A percentile compares a stretch with the other conserved stretches of the same genome.
Evolutionary conservation across 805 yeast genomes (phyloP).

Genomic region (Priceomyces haplophilus): DNA sequence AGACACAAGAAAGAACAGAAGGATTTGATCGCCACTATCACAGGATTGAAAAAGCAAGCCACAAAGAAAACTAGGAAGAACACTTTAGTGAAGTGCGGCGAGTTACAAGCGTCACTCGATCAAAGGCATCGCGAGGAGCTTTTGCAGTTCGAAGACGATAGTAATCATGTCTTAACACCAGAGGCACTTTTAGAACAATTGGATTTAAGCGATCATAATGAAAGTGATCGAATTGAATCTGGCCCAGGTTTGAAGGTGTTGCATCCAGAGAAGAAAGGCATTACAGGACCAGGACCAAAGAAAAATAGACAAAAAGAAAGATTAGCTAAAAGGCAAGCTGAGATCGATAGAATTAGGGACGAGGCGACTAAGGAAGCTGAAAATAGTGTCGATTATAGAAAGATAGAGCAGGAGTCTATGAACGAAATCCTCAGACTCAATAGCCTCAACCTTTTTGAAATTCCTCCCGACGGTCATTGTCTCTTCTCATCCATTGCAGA

Average conservation of each 20-base stretch:
- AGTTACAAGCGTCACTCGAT: conserved; percentile 55
- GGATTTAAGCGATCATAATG: conserved; percentile 2
- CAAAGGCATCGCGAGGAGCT: conserved; percentile 55
- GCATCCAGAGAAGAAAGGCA: neutral
- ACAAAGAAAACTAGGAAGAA: conserved; percentile 74
- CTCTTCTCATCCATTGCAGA: conserved; percentile 82
- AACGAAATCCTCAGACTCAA: conserved; percentile 47
- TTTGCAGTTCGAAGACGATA: conserved; percentile 14
- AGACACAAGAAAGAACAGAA: conserved; percentile 69
- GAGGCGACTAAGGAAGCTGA: conserved; percentile 74
- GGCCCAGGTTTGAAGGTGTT: neutral
- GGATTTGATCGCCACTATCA: conserved; percentile 63
- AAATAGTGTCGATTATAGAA: conserved; percentile 60
- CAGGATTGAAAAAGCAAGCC: conserved; percentile 80
- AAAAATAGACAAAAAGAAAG: conserved; percentile 85
- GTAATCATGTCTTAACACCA: conserved; percentile 57
- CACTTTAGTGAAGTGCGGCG: conserved; percentile 56
- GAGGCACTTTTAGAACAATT: conserved; percentile 63
- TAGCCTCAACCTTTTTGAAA: conserved; percentile 58
- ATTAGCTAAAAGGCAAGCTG: conserved; percentile 72
- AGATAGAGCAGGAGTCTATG: conserved; percentile 69
- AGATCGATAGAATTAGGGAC: conserved; percentile 54
- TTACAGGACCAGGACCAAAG: conserved; percentile 20
- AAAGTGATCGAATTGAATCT: neutral
- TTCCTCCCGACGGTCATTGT: conserved; percentile 93